Evolutionary conservation across 2,329 filamentous ascomycete species (phyloP).

Genomic region (Penicillium sp.): DNA sequence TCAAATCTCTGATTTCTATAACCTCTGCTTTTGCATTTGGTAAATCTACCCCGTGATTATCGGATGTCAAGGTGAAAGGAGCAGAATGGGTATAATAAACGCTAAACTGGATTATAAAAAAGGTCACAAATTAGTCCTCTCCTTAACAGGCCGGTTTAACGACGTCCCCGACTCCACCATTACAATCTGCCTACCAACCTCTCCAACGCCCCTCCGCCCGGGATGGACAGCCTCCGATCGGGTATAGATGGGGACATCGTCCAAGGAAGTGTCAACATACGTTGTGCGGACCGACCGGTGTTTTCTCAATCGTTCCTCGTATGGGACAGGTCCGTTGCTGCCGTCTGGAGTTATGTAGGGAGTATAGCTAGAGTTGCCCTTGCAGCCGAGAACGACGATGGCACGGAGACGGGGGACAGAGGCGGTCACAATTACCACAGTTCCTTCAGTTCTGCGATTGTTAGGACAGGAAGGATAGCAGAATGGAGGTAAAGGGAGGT

Average conservation of each 20-base stretch:
- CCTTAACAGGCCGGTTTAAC: not conserved
- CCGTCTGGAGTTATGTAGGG: not conserved
- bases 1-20: not conserved
- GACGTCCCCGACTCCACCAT: not conserved
- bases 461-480: too few species aligned
- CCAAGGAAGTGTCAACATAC: not conserved
- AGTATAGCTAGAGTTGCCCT: not conserved
- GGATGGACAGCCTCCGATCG: not conserved
- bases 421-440: constrained; percentile 10
- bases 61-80: not conserved
- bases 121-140: not conserved
- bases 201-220: not conserved
- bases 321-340: not conserved
- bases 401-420: constrained; percentile 12
- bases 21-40: not conserved
- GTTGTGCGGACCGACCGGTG: not conserved
- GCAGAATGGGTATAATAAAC: not conserved
- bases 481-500: not conserved
- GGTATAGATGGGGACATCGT: not conserved
- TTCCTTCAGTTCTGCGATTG: constrained; percentile 8
- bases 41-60: not conserved
- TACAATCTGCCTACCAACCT: not conserved
- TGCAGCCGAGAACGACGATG: constrained; percentile 4
- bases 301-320: not conserved
- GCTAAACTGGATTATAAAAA: not conserved